phyloP scores from a whole-genome alignment of 768 basidiomycete genomes.

The Mycena metata region DNA sequence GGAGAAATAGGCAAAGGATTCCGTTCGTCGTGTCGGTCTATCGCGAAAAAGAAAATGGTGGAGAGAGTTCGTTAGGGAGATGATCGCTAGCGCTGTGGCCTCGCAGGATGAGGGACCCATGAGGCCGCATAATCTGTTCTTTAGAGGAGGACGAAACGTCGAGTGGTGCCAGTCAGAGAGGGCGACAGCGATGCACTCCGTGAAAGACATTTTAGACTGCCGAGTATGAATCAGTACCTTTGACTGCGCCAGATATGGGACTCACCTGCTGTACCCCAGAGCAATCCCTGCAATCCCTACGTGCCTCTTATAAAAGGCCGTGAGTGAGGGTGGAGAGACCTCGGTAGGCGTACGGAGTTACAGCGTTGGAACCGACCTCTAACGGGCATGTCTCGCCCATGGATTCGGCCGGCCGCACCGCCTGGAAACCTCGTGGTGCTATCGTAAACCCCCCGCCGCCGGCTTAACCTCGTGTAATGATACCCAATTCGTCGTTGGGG shows the following conservation, averaged over 20 bases:
- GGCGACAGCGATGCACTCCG: conserved; percentile 24
- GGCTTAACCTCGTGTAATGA: conserved; percentile 29
- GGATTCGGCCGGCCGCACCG: neutral
- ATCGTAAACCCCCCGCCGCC: conserved; percentile 6
- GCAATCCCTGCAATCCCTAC: conserved; percentile 1
- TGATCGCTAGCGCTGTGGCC: conserved; percentile 39
- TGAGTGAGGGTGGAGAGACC: conserved; percentile 27
- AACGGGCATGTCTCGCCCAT: conserved; percentile 28
- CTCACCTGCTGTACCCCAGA: conserved; percentile 18
- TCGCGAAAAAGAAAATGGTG: conserved; percentile 47
- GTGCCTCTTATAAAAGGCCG: conserved; percentile 29
- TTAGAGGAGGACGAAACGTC: conserved; percentile 9
- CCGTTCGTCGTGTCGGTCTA: conserved; percentile 36
- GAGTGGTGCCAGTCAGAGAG: conserved; percentile 30
- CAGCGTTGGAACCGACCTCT: conserved; percentile 15
- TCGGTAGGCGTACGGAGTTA: conserved; percentile 24
- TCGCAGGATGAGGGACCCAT: conserved; percentile 21
- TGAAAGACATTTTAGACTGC: conserved; percentile 33
- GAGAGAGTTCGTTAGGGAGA: conserved; percentile 53
- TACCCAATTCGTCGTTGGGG: conserved; percentile 26
- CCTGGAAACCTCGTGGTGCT: conserved; percentile 23
- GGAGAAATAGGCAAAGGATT: conserved; percentile 39
- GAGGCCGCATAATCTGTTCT: conserved; percentile 19
- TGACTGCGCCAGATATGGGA: neutral
- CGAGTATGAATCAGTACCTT: conserved; percentile 7